Conservation (phyloP, 768 basidiomycete genomes). For the Lactarius hatsudake region DNA sequence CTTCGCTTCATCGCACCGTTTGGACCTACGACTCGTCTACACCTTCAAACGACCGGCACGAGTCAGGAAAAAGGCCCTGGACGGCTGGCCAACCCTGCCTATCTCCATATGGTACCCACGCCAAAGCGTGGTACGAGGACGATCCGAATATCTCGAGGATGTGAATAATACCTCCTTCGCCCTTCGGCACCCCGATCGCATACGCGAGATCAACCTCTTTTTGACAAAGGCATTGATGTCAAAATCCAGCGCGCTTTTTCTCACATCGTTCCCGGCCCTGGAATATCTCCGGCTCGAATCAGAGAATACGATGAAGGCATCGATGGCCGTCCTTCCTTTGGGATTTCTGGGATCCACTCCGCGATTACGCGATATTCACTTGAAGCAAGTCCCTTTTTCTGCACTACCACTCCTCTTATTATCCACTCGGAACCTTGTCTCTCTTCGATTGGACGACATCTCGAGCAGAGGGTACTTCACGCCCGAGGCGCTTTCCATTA, state of each 20-base stretch:
- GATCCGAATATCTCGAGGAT: background rate
- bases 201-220: constrained; percentile 9
- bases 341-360: constrained; percentile 9
- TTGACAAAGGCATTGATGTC: background rate
- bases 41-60: background rate
- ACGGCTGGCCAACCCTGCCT: constrained; percentile 5
- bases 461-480: constrained; percentile 4
- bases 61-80: background rate
- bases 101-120: constrained; percentile 13
- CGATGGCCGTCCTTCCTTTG: background rate
- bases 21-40: background rate
- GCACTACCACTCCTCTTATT: constrained; percentile 10
- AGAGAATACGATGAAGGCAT: background rate
- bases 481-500: background rate
- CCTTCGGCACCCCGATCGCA: background rate
- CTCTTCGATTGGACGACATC: constrained; percentile 6
- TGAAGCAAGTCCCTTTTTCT: background rate
- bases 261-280: background rate
- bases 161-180: background rate
- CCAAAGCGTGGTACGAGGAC: background rate
- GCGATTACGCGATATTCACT: constrained; percentile 10
- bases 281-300: constrained; percentile 6
- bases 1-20: background rate
- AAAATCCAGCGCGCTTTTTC: background rate
- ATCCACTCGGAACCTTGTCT: constrained; percentile 3